Conservation (phyloP, 2,329 filamentous ascomycete species). For the Dryadomyces quercivorus region DNA sequence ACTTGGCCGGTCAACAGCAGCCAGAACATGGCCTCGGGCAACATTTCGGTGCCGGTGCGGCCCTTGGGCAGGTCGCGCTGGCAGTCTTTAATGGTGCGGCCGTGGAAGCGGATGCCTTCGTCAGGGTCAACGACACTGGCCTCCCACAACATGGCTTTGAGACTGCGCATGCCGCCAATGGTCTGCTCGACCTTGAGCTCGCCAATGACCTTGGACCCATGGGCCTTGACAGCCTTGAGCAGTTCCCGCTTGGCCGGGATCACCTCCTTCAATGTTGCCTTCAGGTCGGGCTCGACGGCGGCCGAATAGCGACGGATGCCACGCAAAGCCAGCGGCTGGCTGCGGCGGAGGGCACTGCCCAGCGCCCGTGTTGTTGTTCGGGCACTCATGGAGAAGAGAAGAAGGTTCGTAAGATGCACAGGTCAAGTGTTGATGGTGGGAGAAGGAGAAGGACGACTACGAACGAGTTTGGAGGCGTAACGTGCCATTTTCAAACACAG, state of each 20-base stretch:
- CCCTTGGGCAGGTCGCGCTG: constrained; percentile 90
- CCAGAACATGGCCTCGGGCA: constrained; percentile 99
- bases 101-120: constrained; percentile 96
- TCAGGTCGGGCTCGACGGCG: constrained; percentile 74
- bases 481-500: too few species aligned
- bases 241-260: constrained; percentile 92
- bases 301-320: constrained; percentile 52
- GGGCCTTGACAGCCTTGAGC: constrained; percentile 83
- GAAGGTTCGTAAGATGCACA: too few species aligned
- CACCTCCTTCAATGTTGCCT: constrained; percentile 67
- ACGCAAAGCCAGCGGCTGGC: neutral
- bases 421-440: too few species aligned
- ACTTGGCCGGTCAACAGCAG: constrained; percentile 87
- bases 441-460: too few species aligned
- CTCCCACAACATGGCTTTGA: constrained; percentile 99
- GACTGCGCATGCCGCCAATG: constrained; percentile 90
- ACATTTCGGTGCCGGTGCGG: constrained; percentile 85
- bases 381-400: too few species aligned
- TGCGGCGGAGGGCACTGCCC: neutral
- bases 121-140: constrained; percentile 93
- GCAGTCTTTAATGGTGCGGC: constrained; percentile 95
- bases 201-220: constrained; percentile 71
- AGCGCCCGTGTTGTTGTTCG: neutral
- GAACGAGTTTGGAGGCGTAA: too few species aligned
- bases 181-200: constrained; percentile 91